Evolutionary conservation across 1,284 basidiomycete genomes (phyloP), one percentile per base, ranked within the genome.

Genomic region (Apiotrichum porosum): DNA sequence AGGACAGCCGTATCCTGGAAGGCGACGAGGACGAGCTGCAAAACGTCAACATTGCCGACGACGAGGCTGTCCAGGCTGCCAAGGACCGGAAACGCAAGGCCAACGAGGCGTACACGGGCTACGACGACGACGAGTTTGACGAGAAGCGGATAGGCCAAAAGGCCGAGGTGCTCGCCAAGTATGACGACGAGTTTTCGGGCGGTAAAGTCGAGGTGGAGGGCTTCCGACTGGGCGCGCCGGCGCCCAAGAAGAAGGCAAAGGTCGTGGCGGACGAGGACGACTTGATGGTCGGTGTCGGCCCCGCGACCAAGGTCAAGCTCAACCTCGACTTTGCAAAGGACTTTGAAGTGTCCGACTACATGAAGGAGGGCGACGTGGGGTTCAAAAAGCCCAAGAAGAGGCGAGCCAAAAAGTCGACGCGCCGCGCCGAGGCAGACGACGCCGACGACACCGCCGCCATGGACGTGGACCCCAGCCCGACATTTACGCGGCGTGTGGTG

Each of bases 11-110:
- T 31, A 86, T 99, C 47, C 83, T 98, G 26, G 92, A 89, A 61
- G 87, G 88, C 52, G 92, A 95, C 78, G 95, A 98, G 83, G 95
- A 98, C 73, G 94, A 97, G 73, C 80, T 98, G 17, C 88, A 95
- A 74, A 97, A 98, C 62, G 78, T 94, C 40, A 88, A 92, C 60
- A 81, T 97, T 76, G 89, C 88, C 0, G 91, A 95, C 67, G 80
- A 81, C 39, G 90, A 92, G 62, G 81, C 80, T 10, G 81, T 81
- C 19, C 82, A 86, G 67, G 71, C 66, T 3, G 64, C 65, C 1
- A 64, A 84, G 84, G 76, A 86, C 83, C 47, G 79, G 33, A 95
- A 95, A 74, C 86, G 86, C 45, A 95, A 94, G 75, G 86, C 83
- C 37, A 81, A 82, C 37, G 63, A 56, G 18, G 83, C 88, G 62